Evolutionary conservation across 441 rosid genomes (phyloP), one percentile per base, ranked within the genome.

Genomic region (Isatis lusitanica): DNA sequence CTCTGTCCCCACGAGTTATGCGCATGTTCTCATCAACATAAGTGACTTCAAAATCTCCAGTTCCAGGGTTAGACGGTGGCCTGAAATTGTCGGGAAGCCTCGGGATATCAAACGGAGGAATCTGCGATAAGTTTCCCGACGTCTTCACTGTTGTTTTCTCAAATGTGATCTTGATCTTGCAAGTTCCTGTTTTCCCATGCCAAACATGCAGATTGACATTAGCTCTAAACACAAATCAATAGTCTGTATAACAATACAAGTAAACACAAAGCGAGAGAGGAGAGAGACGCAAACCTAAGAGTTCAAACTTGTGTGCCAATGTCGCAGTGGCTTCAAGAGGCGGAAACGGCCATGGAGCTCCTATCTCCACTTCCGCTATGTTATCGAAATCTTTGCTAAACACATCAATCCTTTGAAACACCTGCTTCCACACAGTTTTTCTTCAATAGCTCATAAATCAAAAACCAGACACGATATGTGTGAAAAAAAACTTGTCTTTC

Each of bases 311-410:
- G 87, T 90, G 98, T 47, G 95, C 95, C 77, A 92, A 79, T 16
- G 97, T 87, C 2, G 97, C 97, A 4, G 94, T 94, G 28, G 78
- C 83, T 81, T 88, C 91, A n/a, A 84, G 30, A 3, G 90, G 93
- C 21, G 90, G 94, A 35, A 94, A 58, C 7, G 98, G 98, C 97
- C 97, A 94, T 2, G 98, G 98, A 65, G 88, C 86, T 48, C 97
- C 98, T 51, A 94, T 39, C 78, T 90, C 84, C 46, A 94, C 92
- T 67, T 92, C 94, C 1, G 81, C 98, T 56, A 94, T 89, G 74
- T 94, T 94, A 72, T 92, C 97, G 4, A 92, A 94, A 81, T 94
- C 97, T 69, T 84, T 90, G 83, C 94, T 89, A 17, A 85, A 64
- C 46, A 87, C 82, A 64, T 94, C 98, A 33, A 94, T 94, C 75